Base-by-base conservation (phyloP, 441 rosid species). In the Raphanus hybrid region DNA sequence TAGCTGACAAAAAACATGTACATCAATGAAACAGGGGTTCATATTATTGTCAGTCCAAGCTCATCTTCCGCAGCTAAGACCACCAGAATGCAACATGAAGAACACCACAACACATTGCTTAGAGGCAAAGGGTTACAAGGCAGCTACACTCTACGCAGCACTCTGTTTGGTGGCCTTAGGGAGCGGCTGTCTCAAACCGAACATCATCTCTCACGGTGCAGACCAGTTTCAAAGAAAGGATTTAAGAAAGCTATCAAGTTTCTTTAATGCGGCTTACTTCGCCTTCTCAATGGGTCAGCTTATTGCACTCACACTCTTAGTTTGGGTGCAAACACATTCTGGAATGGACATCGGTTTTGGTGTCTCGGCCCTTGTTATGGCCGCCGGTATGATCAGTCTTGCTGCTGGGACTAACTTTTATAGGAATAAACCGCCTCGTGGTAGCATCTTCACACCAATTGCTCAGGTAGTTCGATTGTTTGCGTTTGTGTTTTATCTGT, bases 331-430 rank as follows among this genome's bases (percentile, higher is more conserved):
- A 71, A 90, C 91, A 0, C 87, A 90, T 74, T 88, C 89, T 0
- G 94, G 94, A 12, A 90, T 90, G 94, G 89, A 87, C 67, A 74
- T 86, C 1, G 94, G 94, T 3, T 90, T 90, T 15, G 90, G 91
- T 2, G 86, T 90, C 79, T 90, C 94, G 0, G 92, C 91, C 0
- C 87, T 87, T n/a, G 89, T 81, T 35, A 90, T 90, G 94, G 90
- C 87, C 1, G 67, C 79, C 6, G 94, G 90, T 0, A 68, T 90
- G 55, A 80, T 88, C 45, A 68, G 79, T 59, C 82, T 90, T 8
- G 77, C 79, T 59, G 82, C 83, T 0, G 94, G 92, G 0, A 82
- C 86, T 2, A 50, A 57, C 39, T 57, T 77, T 48, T 90, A 88
- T 66, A 71, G 85, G 66, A 90, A 88, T 75, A 88, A 82, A 37